phyloP scores from a whole-genome alignment of 768 basidiomycete genomes.

The Phallus indusiatus region DNA sequence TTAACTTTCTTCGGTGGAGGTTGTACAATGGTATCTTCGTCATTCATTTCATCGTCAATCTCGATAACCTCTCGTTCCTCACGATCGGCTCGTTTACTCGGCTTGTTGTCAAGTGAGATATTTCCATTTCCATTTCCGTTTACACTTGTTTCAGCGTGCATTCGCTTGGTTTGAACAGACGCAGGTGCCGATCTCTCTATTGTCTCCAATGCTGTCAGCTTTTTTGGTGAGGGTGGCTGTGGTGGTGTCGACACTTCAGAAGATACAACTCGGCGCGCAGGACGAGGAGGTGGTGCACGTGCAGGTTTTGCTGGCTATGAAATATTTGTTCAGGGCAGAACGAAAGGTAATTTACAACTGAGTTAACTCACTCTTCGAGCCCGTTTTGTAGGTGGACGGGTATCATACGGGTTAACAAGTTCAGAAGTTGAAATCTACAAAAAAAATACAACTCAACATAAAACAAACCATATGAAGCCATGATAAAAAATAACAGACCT shows the following conservation, averaged over 20 bases:
- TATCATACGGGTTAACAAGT: constrained; percentile 66
- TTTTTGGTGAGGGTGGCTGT: neutral
- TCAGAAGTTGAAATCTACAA: constrained; percentile 67
- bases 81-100: neutral
- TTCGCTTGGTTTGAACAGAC: neutral
- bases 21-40: constrained; percentile 20
- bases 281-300: constrained; percentile 1
- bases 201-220: constrained; percentile 2
- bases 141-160: neutral
- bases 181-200: constrained; percentile 1
- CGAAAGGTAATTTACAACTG: neutral
- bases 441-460: constrained; percentile 23
- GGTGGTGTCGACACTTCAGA: neutral
- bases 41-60: constrained; percentile 29
- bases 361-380: constrained; percentile 12
- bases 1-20: constrained; percentile 40
- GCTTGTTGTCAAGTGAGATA: neutral
- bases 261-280: neutral
- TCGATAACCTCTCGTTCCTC: constrained; percentile 3
- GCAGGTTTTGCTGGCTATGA: constrained; percentile 28
- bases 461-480: neutral
- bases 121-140: too few species aligned
- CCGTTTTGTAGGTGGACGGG: constrained; percentile 30
- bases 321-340: neutral
- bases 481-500: constrained; percentile 12